phyloP scores from a whole-genome alignment of 768 basidiomycete species.

The Psilocybe subaeruginosa region DNA sequence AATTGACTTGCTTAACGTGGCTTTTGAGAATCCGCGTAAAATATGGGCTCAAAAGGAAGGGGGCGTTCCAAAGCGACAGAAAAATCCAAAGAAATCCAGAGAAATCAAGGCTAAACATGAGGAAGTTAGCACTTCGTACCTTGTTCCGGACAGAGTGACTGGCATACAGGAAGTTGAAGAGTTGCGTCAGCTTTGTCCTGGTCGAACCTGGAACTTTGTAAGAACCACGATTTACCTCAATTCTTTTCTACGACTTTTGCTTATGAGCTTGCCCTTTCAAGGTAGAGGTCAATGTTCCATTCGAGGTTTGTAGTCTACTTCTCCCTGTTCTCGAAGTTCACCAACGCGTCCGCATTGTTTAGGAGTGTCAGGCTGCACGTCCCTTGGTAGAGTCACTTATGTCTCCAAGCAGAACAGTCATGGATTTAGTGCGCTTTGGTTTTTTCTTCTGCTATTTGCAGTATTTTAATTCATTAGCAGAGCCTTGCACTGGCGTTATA shows the following conservation, averaged over 20 bases:
- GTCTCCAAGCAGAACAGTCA: conserved; percentile 80
- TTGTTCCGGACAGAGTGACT: conserved; percentile 88
- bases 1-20: conserved; percentile 91
- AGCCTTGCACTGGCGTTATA: conserved; percentile 91
- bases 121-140: conserved; percentile 63
- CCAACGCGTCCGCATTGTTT: conserved; percentile 7
- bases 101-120: conserved; percentile 60
- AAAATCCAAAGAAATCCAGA: conserved; percentile 12
- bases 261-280: conserved; percentile 33
- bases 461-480: conserved; percentile 39
- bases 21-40: conserved; percentile 94
- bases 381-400: conserved; percentile 67
- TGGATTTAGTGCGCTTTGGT: conserved; percentile 76
- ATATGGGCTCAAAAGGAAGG: conserved; percentile 50
- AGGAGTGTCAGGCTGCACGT: conserved; percentile 71
- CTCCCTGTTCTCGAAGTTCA: conserved; percentile 2
- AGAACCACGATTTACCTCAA: conserved; percentile 23
- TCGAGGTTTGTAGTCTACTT: conserved; percentile 48
- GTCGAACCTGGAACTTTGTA: conserved; percentile 90
- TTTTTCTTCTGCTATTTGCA: not conserved
- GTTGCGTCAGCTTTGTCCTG: conserved; percentile 72
- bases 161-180: conserved; percentile 82
- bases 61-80: conserved; percentile 29
- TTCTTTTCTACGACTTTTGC: conserved; percentile 1
- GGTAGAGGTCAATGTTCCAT: conserved; percentile 89